phyloP scores from a whole-genome alignment of 1,284 basidiomycete species.

The Mycena sp. region DNA sequence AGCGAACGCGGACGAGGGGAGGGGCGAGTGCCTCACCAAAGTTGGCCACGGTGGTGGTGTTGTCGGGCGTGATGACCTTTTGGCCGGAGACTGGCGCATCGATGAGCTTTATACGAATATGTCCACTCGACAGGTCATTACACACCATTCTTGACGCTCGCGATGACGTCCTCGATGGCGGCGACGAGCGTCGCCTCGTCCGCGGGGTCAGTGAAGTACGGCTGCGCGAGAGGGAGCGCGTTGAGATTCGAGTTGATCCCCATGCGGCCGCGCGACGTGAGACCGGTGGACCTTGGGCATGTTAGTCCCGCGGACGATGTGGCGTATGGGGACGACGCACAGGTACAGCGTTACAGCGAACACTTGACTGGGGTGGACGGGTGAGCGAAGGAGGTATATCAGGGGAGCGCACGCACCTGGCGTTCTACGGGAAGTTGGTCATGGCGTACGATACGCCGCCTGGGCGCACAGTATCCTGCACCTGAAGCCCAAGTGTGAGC shows the following conservation, averaged over 20 bases:
- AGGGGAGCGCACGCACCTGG: conserved; percentile 1
- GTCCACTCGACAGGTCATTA: too few relatives aligned
- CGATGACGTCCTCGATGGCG: conserved; percentile 57
- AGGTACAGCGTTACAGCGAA: too few relatives aligned
- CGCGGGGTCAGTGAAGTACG: conserved; percentile 68
- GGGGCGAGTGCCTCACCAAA: conserved; percentile 62
- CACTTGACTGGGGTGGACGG: not conserved
- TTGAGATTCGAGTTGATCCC: conserved; percentile 65
- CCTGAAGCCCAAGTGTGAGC: conserved; percentile 36
- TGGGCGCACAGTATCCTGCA: conserved; percentile 71
- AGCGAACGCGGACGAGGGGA: too few relatives aligned
- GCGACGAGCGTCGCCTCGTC: conserved; percentile 62
- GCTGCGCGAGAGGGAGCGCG: conserved; percentile 57
- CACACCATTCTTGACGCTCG: too few relatives aligned
- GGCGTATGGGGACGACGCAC: too few relatives aligned
- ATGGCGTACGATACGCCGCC: conserved; percentile 65
- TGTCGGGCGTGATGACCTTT: conserved; percentile 67
- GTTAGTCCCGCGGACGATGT: too few relatives aligned
- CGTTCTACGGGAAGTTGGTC: too few relatives aligned
- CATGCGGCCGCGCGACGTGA: conserved; percentile 69
- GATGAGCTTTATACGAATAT: not conserved
- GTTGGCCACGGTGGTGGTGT: conserved; percentile 58
- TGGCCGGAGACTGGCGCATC: conserved; percentile 55
- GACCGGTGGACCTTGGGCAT: conserved; percentile 51
- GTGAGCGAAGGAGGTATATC: not conserved